phyloP scores from a whole-genome alignment of 345 rosid species.

The Salix suchowensis region DNA sequence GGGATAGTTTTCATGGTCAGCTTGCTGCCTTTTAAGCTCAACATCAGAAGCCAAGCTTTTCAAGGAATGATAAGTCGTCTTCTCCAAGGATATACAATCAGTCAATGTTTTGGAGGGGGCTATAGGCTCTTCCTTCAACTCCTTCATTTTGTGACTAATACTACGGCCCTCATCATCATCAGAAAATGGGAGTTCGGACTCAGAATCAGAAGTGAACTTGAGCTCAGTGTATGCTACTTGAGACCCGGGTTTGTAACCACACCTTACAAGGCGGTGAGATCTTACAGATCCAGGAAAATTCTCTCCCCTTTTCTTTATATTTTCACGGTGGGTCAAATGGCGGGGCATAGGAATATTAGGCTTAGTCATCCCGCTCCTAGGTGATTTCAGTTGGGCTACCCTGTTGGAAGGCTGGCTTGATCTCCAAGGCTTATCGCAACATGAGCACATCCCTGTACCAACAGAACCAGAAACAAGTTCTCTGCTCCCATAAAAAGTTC shows the following conservation, averaged over 20 bases:
- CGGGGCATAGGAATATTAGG: conserved; percentile 22
- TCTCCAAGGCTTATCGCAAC: conserved; percentile 21
- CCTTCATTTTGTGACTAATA: conserved; percentile 9
- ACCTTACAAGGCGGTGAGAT: conserved; percentile 19
- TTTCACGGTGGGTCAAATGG: conserved; percentile 23
- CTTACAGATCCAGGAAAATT: conserved; percentile 23
- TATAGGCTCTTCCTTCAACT: conserved; percentile 27
- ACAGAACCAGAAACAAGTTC: conserved; percentile 12
- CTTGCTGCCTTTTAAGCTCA: conserved; percentile 20
- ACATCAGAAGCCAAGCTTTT: conserved; percentile 15
- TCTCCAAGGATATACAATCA: conserved; percentile 4
- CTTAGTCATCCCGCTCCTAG: background rate
- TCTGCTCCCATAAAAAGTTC: background rate
- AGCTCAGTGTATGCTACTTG: conserved; percentile 17
- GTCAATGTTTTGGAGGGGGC: conserved; percentile 12
- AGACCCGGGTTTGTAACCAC: conserved; percentile 18
- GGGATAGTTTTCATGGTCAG: conserved; percentile 13
- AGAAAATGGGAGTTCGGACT: conserved; percentile 15
- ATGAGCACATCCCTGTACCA: conserved; percentile 13
- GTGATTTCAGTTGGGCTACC: conserved; percentile 28
- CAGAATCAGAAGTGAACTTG: conserved; percentile 21
- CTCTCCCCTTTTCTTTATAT: conserved; percentile 38
- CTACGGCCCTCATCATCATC: conserved; percentile 33
- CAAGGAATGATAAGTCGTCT: background rate
- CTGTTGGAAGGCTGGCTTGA: conserved; percentile 30